These are phyloP conservation scores for Alternaria sp. DNA, from an alignment of 2,329 filamentous ascomycete genomes.

Conservation along the genomic window DNA sequence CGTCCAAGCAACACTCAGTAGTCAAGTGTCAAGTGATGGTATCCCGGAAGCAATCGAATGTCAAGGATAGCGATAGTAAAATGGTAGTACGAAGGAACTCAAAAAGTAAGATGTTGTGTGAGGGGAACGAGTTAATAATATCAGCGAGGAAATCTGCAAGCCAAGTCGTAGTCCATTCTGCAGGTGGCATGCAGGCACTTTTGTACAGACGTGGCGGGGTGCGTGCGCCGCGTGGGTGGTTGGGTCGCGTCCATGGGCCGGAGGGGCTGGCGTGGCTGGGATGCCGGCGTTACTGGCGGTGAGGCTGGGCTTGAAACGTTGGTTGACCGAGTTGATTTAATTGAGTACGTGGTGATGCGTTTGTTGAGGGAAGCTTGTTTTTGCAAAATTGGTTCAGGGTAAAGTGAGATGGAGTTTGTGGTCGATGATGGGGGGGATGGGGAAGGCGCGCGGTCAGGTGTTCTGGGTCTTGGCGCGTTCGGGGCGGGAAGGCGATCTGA, in stretches of 20 bases:
- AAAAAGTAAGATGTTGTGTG: background rate
- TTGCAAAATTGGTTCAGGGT: background rate
- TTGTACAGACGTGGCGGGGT: conserved; percentile 37
- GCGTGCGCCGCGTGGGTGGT: conserved; percentile 28
- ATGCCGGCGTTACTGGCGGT: background rate
- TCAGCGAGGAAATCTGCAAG: conserved; percentile 21
- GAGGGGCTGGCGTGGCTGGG: conserved; percentile 21
- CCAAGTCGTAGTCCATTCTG: conserved; percentile 4
- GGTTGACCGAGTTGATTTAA: background rate
- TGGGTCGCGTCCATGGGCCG: conserved; percentile 23
- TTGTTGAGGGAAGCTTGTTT: background rate
- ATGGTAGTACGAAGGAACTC: background rate
- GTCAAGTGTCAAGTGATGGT: background rate
- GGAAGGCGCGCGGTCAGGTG: conserved; percentile 14
- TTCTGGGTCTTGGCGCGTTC: conserved; percentile 9
- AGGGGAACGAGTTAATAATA: background rate
- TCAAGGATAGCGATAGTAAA: background rate
- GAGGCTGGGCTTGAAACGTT: conserved; percentile 24
- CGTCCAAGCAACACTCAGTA: conserved; percentile 14
- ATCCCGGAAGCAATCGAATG: background rate
- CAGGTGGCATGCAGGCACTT: conserved; percentile 32
- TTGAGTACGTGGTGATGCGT: conserved; percentile 2
- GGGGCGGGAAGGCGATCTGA: background rate
- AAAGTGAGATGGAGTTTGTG: background rate
- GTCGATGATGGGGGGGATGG: background rate